A percentile compares a stretch with the other conserved stretches of the same genome.
Evolutionary conservation across 352 stramenopile genomes (phyloP).

Genomic region (Globisporangium recalcitrans): DNA sequence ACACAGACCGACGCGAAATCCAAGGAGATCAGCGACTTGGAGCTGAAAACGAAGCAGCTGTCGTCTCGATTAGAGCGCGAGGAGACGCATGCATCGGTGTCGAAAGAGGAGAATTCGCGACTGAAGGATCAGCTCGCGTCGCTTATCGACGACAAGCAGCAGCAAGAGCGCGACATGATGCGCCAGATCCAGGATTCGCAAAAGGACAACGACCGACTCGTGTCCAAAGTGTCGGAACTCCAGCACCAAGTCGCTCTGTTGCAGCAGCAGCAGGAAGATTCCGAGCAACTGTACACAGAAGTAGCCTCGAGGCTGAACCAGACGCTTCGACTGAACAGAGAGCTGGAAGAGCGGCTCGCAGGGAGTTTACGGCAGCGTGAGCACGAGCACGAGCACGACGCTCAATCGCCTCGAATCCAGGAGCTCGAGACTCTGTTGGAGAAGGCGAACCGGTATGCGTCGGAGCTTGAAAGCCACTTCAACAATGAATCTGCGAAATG

Average conservation of each 20-base stretch:
- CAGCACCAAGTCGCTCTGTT: constrained; percentile 33
- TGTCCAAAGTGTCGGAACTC: constrained; percentile 38
- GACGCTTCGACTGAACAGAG: constrained; percentile 30
- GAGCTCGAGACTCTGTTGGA: constrained; percentile 12
- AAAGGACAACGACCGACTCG: constrained; percentile 22
- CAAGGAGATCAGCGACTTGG: constrained; percentile 29
- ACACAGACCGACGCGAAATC: constrained; percentile 3
- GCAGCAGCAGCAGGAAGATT: constrained; percentile 54
- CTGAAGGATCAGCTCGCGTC: constrained; percentile 42
- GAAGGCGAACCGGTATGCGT: constrained; percentile 3
- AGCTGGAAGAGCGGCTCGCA: constrained; percentile 15
- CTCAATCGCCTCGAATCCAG: constrained; percentile 2
- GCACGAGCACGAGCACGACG: background rate
- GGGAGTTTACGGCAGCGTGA: constrained; percentile 3
- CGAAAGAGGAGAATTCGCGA: constrained; percentile 52
- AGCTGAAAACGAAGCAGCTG: constrained; percentile 25
- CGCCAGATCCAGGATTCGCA: constrained; percentile 19
- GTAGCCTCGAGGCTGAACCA: constrained; percentile 57
- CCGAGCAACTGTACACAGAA: constrained; percentile 51
- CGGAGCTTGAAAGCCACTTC: constrained; percentile 14
- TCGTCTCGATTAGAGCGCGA: constrained; percentile 28
- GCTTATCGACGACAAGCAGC: constrained; percentile 42
- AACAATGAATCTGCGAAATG: constrained; percentile 7
- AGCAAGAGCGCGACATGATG: constrained; percentile 36
- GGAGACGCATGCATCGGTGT: constrained; percentile 40